Percentiles rank a stretch among this genome's conserved stretches.
These are phyloP conservation scores for Coffea eugenioides DNA, from an alignment of 257 asterid species.

Conservation along the genomic window DNA sequence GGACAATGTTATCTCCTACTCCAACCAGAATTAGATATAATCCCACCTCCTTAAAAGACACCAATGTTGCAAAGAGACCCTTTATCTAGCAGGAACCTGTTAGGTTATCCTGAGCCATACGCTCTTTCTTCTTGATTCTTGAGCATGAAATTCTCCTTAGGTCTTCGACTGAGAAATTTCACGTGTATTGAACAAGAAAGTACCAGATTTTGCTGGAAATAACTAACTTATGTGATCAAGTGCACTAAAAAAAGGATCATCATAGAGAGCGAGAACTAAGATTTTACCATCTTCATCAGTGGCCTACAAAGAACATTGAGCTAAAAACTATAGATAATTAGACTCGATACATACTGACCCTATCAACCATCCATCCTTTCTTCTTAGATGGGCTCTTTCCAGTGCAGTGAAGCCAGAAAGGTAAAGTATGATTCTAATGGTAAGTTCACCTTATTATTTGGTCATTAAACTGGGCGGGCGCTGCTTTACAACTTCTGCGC, in stretches of 20 bases:
- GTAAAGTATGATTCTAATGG: too few species aligned
- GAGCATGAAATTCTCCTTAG: not conserved
- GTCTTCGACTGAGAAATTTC: not conserved
- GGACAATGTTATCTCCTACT: not conserved
- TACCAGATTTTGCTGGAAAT: not conserved
- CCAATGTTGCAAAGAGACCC: not conserved
- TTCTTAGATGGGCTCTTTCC: not conserved
- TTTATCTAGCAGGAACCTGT: not conserved
- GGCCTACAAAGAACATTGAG: not conserved
- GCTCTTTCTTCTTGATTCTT: not conserved
- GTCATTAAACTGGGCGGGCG: too few species aligned
- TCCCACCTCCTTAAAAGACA: not conserved
- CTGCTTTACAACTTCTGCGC: not conserved
- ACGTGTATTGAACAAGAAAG: not conserved
- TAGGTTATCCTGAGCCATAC: not conserved
- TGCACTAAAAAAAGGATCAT: not conserved
- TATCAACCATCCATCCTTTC: not conserved
- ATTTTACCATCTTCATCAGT: not conserved
- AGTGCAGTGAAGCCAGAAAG: not conserved
- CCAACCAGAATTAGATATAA: not conserved
- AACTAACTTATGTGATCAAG: not conserved
- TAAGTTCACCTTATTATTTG: too few species aligned
- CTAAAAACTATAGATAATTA: not conserved
- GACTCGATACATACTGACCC: not conserved
- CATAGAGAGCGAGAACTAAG: not conserved